Evolutionary conservation across 768 basidiomycete species (phyloP), one percentile per base, ranked within the genome.

Genomic region (Calvatia gigantea): DNA sequence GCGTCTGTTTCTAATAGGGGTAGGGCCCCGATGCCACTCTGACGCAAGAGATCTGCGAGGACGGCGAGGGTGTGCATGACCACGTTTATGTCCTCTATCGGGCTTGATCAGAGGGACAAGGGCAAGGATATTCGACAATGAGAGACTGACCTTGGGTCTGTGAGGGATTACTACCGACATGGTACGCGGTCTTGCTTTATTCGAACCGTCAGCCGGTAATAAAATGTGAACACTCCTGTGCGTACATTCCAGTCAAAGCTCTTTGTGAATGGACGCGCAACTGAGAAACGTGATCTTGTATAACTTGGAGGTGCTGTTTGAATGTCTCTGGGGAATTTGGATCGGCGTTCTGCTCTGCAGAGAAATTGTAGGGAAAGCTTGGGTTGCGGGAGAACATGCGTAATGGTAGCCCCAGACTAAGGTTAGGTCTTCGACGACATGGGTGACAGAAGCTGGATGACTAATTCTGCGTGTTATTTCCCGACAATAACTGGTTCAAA

Each of bases 21-120:
- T 44, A 86, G 75, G 1, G 83, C 85, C 2, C 86, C 87, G 15
- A 88, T 77, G n/a, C 87, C 87, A 0, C 80, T 78, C 49, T 80
- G 74, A 1, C 79, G 75, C 58, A 88, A 69, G 29, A 77, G 58
- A 8, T 84, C 78, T 4, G 73, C 68, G 9, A 86, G 70, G 1
- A 69, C 50, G 11, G 74, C 69, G 1, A 86, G 59, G 14, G 75
- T 70, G 60, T 83, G 79, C 50, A 80, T 79, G n/a, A 87, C 75
- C 0, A 76, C 66, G 0, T 65, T 65, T 47, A 86, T 65, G 58
- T 83, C 73, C 23, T 74, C 85, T 32, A 9, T 9, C 17, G 27
- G 15, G 2, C 9, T 58, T 6, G 23, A 25, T 52, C 29, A 61
- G 21, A 6, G 2, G 21, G 29, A 14, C 25, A 0, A n/a, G n/a